Evolutionary conservation across 108 stramenopile genomes (phyloP).

Genomic region (Nitzschia sp.): DNA sequence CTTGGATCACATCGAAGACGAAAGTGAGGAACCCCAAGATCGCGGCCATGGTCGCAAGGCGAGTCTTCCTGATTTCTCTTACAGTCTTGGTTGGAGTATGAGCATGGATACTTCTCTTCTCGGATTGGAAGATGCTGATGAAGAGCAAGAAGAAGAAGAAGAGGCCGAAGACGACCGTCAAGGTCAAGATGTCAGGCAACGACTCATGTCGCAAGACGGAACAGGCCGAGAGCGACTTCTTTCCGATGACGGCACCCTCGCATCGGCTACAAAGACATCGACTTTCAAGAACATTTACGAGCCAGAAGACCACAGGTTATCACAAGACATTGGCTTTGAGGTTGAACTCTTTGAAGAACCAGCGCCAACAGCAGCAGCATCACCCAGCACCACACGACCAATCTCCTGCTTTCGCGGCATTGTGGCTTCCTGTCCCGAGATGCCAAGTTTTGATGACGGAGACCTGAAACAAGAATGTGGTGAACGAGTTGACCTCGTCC

Average conservation of each 20-base stretch:
- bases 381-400: not conserved
- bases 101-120: too few relatives aligned
- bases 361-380: not conserved
- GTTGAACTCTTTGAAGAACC: not conserved
- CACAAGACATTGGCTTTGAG: not conserved
- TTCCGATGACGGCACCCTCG: not conserved
- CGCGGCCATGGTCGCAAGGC: not conserved
- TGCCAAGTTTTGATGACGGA: constrained; percentile 1
- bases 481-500: not conserved
- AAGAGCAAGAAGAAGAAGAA: not conserved
- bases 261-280: not conserved
- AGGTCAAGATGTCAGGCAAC: too few relatives aligned
- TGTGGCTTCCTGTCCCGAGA: not conserved
- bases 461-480: not conserved
- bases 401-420: not conserved
- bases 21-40: not conserved
- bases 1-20: not conserved
- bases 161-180: not conserved
- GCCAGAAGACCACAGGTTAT: not conserved
- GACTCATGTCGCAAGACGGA: too few relatives aligned
- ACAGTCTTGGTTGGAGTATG: constrained; percentile 3
- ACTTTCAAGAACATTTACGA: not conserved
- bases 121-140: not conserved
- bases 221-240: not conserved
- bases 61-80: not conserved